Percentiles rank a stretch among this genome's conserved stretches.
phyloP scores from a whole-genome alignment of 441 rosid genomes.

The Pelargonium australe region DNA sequence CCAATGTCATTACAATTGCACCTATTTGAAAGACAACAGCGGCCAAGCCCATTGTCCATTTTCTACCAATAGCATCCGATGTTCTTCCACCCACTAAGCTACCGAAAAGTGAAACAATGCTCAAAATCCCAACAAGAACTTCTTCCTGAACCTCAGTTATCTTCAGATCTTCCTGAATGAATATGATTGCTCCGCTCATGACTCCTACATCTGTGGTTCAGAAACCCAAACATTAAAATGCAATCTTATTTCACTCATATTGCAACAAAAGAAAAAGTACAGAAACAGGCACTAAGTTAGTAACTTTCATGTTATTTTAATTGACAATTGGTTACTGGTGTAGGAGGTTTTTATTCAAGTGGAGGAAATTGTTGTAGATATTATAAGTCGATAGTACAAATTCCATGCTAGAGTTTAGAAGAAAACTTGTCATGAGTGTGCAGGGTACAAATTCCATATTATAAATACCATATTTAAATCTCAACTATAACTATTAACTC shows the following conservation, averaged over 20 bases:
- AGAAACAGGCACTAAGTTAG: too few species aligned
- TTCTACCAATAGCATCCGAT: constrained; percentile 31
- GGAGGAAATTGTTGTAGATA: too few species aligned
- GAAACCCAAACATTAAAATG: constrained; percentile 3
- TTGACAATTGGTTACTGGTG: too few species aligned
- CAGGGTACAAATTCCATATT: too few species aligned
- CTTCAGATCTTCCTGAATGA: constrained; percentile 28
- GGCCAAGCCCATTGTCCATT: constrained; percentile 31
- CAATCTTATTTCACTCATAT: background rate
- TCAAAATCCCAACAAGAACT: constrained; percentile 32
- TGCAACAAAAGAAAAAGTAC: background rate
- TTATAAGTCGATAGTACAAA: too few species aligned
- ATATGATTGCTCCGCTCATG: constrained; percentile 32
- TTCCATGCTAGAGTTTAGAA: background rate
- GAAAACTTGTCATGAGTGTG: too few species aligned
- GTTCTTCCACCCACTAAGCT: constrained; percentile 31
- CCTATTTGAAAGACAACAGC: constrained; percentile 29
- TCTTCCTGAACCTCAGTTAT: constrained; percentile 29
- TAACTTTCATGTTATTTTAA: too few species aligned
- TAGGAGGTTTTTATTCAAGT: too few species aligned
- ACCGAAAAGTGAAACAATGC: constrained; percentile 33
- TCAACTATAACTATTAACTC: too few species aligned
- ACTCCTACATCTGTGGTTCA: constrained; percentile 38
- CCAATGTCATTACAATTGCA: constrained; percentile 27
- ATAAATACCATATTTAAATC: too few species aligned